These are phyloP conservation scores for Pseudocercospora musae DNA, from an alignment of 2,329 filamentous ascomycete species.

Conservation along the genomic window DNA sequence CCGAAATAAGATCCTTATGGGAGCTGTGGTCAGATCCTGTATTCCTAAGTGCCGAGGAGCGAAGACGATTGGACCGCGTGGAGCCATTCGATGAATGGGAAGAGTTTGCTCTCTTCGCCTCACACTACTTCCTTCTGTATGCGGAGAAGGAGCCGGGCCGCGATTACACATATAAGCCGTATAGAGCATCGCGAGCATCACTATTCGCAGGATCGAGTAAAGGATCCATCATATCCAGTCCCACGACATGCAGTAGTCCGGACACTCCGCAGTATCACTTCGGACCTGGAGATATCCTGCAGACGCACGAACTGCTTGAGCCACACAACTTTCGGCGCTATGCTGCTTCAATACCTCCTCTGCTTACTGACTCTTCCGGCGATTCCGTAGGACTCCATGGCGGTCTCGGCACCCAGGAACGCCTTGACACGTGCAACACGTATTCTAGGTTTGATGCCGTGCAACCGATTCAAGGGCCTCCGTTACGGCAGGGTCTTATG, in stretches of 20 bases:
- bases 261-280: constrained; percentile 27
- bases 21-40: constrained; percentile 70
- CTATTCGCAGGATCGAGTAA: constrained; percentile 23
- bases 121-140: constrained; percentile 77
- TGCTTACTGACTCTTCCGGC: constrained; percentile 25
- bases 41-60: constrained; percentile 61
- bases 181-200: constrained; percentile 24
- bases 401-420: constrained; percentile 47
- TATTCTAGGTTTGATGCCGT: constrained; percentile 35
- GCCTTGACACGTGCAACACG: constrained; percentile 48
- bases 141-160: constrained; percentile 50
- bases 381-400: constrained; percentile 42
- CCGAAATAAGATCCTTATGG: constrained; percentile 70
- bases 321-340: constrained; percentile 38
- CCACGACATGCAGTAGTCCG: constrained; percentile 15
- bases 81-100: constrained; percentile 97
- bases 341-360: constrained; percentile 37
- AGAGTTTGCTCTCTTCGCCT: constrained; percentile 79
- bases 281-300: constrained; percentile 23
- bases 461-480: constrained; percentile 27
- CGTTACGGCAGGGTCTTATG: constrained; percentile 49
- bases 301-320: constrained; percentile 29
- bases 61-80: constrained; percentile 61
- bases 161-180: constrained; percentile 25
- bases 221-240: constrained; percentile 20